Conservation (phyloP, 78 protist genomes). For the Dictyostelium purpureum region DNA sequence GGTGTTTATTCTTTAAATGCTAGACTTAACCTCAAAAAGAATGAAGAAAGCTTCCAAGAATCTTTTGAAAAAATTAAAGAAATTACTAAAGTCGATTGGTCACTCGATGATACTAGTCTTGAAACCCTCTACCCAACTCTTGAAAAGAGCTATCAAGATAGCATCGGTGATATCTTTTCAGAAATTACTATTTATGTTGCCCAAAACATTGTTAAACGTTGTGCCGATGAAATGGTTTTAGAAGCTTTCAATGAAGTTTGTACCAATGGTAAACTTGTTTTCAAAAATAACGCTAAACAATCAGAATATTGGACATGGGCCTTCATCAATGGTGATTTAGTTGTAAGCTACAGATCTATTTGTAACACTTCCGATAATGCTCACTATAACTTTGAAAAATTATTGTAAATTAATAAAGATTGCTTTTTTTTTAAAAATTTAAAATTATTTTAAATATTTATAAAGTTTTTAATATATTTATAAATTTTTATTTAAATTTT, state of each 20-base stretch:
- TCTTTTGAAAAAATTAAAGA: constrained; percentile 31
- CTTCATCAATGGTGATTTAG: constrained; percentile 13
- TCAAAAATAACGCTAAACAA: constrained; percentile 19
- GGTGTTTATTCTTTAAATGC: constrained; percentile 49
- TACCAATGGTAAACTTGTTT: constrained; percentile 6
- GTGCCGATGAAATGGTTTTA: constrained; percentile 59
- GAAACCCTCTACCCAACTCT: constrained; percentile 27
- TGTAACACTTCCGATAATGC: constrained; percentile 14
- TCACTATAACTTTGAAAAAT: constrained; percentile 62
- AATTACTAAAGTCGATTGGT: constrained; percentile 45
- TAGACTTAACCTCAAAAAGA: background rate
- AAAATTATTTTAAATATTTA: too few species aligned
- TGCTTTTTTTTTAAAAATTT: too few species aligned
- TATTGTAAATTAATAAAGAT: constrained; percentile 29
- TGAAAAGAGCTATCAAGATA: background rate
- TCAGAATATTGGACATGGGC: constrained; percentile 22
- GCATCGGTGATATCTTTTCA: constrained; percentile 32
- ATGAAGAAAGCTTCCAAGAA: constrained; percentile 30
- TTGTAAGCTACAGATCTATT: constrained; percentile 19
- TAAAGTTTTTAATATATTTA: too few species aligned
- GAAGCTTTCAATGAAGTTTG: constrained; percentile 54
- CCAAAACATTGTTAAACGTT: constrained; percentile 18
- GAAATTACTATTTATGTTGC: constrained; percentile 11
- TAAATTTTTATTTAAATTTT: too few species aligned
- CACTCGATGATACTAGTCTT: constrained; percentile 9